Conservation (phyloP, 257 asterid species). For the Ballota nigra region DNA sequence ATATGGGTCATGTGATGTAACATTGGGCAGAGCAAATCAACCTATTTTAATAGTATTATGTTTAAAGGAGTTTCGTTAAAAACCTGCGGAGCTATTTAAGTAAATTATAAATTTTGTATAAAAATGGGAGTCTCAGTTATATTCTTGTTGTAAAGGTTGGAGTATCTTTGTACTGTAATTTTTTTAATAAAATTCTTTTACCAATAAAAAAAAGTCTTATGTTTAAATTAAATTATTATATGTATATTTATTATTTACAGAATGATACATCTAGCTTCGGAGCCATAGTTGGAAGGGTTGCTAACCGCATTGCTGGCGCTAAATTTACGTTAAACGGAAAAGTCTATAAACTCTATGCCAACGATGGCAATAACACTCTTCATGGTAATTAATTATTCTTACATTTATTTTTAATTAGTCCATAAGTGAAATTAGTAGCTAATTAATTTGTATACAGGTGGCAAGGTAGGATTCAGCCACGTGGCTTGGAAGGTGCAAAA, state of each 20-base stretch:
- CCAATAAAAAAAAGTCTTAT: too few relatives aligned
- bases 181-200: too few relatives aligned
- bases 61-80: too few relatives aligned
- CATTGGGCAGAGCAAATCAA: not conserved
- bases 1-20: not conserved
- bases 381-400: slow-evolving; percentile 59
- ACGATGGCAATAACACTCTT: slow-evolving; percentile 57
- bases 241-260: slow-evolving; percentile 31
- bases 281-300: slow-evolving; percentile 79
- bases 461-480: slow-evolving; percentile 66
- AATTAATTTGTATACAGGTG: slow-evolving; percentile 43
- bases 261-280: slow-evolving; percentile 59
- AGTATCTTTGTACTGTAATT: too few relatives aligned
- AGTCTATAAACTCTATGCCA: slow-evolving; percentile 60
- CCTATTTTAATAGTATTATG: not conserved
- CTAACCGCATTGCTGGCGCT: slow-evolving; percentile 83
- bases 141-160: too few relatives aligned
- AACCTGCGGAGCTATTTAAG: too few relatives aligned
- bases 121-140: too few relatives aligned
- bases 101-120: too few relatives aligned
- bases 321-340: slow-evolving; percentile 64
- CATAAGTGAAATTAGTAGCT: too few relatives aligned
- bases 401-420: too few relatives aligned
- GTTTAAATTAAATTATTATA: not conserved
- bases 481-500: slow-evolving; percentile 64